Base-by-base conservation (phyloP, 306 rosid genomes). In the Pyrus betulifolia region DNA sequence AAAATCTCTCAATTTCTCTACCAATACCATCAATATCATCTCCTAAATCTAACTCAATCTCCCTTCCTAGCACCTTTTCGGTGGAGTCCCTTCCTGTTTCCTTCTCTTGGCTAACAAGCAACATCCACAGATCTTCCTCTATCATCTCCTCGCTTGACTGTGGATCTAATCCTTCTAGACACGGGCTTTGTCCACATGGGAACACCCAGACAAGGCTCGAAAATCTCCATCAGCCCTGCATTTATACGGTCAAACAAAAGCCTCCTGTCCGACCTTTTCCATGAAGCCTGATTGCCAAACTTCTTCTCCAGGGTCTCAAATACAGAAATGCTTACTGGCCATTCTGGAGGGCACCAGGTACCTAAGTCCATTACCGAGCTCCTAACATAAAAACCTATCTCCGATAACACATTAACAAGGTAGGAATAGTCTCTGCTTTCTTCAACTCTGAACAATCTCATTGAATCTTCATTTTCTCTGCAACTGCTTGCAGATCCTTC, bases 211-310 rank as follows among this genome's bases (percentile, higher is more conserved):
- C 83, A 81, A 14, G 97, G 89, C 76, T 65, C 76, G 55, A 88
- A 80, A 79, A 89, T 87, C 76, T 89, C 86, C 40, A 52, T 54
- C 69, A 96, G 52, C 65, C 93, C 93, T 6, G 66, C 55, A 71
- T 96, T 88, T 27, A 96, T 87, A 22, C 90, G 77, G 74, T 96
- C 99, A 69, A 96, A 96, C 58, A 92, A 84, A 80, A 89, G 91
- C 88, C 84, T 83, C 72, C 97, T 84, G 58, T 92, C 93, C 5
- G 96, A 85, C 73, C 96, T 88, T 76, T 84, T 90, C 98, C 93
- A 92, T 62, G 80, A 62, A 70, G 79, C 74, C 74, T 89, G 97
- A 84, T 89, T 85, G 17, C 96, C 96, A 10, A 86, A 91, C 80
- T 87, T 92, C 88, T 88, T 96, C 84, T 96, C 99, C 10, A 96